Evolutionary conservation across 1,139 yeast genomes (phyloP).

Genomic region (Geotrichum aggregatum): DNA sequence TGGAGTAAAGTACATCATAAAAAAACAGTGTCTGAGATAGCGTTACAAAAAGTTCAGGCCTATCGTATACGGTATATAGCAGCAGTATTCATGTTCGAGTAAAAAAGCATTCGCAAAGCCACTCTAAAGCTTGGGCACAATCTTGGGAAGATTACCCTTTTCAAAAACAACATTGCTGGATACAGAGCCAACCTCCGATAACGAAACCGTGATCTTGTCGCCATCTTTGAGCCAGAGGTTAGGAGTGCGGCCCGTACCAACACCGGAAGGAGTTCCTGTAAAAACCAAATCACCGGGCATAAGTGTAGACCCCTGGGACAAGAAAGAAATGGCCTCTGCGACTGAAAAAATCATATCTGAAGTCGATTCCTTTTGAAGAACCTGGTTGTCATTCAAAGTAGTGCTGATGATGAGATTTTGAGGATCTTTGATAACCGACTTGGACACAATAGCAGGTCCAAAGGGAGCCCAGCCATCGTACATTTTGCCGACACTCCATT

Average conservation of each 20-base stretch:
- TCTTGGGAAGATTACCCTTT: constrained; percentile 14
- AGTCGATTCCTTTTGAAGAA: constrained; percentile 46
- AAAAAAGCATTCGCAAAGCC: too few relatives aligned
- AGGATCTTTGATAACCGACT: constrained; percentile 35
- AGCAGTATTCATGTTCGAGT: too few relatives aligned
- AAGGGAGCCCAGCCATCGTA: constrained; percentile 55
- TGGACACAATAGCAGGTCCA: constrained; percentile 50
- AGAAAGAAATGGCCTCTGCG: constrained; percentile 45
- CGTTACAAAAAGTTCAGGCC: too few relatives aligned
- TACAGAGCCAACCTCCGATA: constrained; percentile 47
- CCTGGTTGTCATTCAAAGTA: constrained; percentile 42
- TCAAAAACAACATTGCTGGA: constrained; percentile 41
- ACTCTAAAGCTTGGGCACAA: constrained; percentile 4
- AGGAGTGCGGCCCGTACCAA: constrained; percentile 46
- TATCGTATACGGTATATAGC: too few relatives aligned
- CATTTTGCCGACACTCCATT: constrained; percentile 51
- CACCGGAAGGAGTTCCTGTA: constrained; percentile 56
- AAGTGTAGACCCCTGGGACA: constrained; percentile 51
- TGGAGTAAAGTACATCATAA: too few relatives aligned
- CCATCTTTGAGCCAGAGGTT: constrained; percentile 46
- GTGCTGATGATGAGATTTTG: constrained; percentile 40
- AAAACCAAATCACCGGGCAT: constrained; percentile 49
- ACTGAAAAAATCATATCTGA: constrained; percentile 50
- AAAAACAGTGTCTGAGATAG: too few relatives aligned
- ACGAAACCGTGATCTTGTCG: constrained; percentile 44